Base-by-base conservation (phyloP, 176 grass and related monocot species). In the Bonia amplexicaulis region DNA sequence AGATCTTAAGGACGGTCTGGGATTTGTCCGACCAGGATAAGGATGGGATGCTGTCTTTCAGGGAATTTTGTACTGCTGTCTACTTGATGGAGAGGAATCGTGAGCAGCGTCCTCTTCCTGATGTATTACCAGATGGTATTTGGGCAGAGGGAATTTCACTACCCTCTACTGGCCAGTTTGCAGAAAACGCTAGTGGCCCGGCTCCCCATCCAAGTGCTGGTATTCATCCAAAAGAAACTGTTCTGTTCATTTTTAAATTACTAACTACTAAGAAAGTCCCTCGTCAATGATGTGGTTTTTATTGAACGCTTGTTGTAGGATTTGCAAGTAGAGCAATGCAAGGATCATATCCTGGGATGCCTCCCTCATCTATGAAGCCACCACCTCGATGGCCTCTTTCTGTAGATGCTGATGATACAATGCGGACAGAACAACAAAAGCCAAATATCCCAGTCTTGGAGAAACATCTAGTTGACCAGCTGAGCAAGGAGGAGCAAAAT, bases 1-100 rank as follows among this genome's bases (percentile, higher is more conserved):
- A 99, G 64, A 75, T 96, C 81, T 88, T 99, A 85, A 99, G 88
- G 90, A 92, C 92, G 90, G 92, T 99, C 33, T 99, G 97, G 97
- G 97, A 99, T 66, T 93, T 99, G 83, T 99, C 93, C 17, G 97
- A 99, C 82, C 97, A 99, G 90, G 97, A 99, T 92, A 99, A 99
- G 77, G 97, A 99, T 54, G 85, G 97, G 58, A 99, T 99, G 97
- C 86, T 99, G 58, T 94, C 97, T 70, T 90, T 99, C 54, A 87
- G 77, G 77, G 97, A 99, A 88, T 99, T 99, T 84, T 99, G 97
- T 78, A 89, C 87, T 71, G 93, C 97, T 75, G 91, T 99, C 47
- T 99, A 89, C 76, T 90, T 99, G 82, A 99, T 99, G 93, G 93
- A 99, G 90, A 92, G 97, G 77, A 84, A 92, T 51, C 89, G 97